These are phyloP conservation scores for Diplodia scrobiculata DNA, from an alignment of 2,329 filamentous ascomycete genomes.

Conservation along the genomic window DNA sequence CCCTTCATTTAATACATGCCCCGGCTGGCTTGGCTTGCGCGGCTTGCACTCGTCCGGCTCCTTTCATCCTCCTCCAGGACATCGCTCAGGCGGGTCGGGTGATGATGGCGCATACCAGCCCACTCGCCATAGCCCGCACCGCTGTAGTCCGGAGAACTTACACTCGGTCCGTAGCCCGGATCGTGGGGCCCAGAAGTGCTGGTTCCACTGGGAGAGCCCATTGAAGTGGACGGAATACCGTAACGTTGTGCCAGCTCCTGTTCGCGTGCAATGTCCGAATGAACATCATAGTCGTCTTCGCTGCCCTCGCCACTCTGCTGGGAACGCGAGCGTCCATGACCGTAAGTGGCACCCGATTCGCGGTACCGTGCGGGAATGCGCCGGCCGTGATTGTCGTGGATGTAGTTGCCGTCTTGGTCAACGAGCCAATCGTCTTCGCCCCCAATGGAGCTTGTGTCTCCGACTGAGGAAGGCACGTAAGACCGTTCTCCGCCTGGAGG, in stretches of 20 bases:
- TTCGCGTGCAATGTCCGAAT: constrained; percentile 54
- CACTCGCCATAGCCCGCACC: constrained; percentile 45
- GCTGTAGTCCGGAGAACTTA: constrained; percentile 41
- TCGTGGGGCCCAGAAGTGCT: constrained; percentile 19
- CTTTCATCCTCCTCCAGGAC: constrained; percentile 45
- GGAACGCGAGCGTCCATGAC: constrained; percentile 14
- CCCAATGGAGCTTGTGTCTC: constrained; percentile 39
- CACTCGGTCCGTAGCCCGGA: constrained; percentile 11
- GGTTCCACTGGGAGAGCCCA: neutral
- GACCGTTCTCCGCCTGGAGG: constrained; percentile 36
- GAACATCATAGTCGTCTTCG: constrained; percentile 58
- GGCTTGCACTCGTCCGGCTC: constrained; percentile 43
- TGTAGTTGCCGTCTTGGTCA: constrained; percentile 43
- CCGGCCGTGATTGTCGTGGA: constrained; percentile 42
- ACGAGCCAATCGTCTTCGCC: constrained; percentile 45
- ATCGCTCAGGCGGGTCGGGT: constrained; percentile 45
- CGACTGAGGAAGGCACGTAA: constrained; percentile 40
- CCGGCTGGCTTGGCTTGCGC: constrained; percentile 41
- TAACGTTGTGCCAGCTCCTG: constrained; percentile 53
- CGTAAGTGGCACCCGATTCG: neutral
- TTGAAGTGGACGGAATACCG: constrained; percentile 39
- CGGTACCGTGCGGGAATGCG: constrained; percentile 38
- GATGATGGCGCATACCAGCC: constrained; percentile 43
- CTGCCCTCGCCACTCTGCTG: constrained; percentile 24
- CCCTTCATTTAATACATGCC: constrained; percentile 19